A percentile compares a stretch with the other conserved stretches of the same genome.
Conservation (phyloP, 192 early-diverging fungal genomes). For the Coemansia sp. region DNA sequence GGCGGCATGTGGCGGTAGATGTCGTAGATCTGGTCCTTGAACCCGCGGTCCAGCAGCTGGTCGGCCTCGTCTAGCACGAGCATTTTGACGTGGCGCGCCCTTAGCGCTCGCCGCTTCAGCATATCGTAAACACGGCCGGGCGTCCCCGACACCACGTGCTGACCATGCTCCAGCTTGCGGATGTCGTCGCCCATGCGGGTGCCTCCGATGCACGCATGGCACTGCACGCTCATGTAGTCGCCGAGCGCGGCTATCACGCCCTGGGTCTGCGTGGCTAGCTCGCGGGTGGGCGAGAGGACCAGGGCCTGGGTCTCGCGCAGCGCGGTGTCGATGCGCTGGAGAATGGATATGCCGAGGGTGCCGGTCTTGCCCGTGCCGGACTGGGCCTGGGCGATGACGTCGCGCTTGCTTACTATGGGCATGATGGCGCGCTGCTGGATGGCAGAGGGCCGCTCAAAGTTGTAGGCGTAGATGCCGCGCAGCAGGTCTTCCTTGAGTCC, state of each 20-base stretch:
- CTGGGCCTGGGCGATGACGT: slow-evolving; percentile 97
- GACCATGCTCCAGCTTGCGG: slow-evolving; percentile 84
- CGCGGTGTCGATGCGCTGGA: slow-evolving; percentile 88
- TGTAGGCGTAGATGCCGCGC: slow-evolving; percentile 97
- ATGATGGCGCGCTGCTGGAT: slow-evolving; percentile 98
- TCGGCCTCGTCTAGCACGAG: slow-evolving; percentile 97
- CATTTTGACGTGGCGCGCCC: slow-evolving; percentile 88
- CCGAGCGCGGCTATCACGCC: slow-evolving; percentile 88
- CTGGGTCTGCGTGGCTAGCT: slow-evolving; percentile 95
- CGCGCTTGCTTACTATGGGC: slow-evolving; percentile 82
- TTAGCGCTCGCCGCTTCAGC: slow-evolving; percentile 83
- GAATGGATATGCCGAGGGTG: slow-evolving; percentile 91
- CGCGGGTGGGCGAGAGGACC: slow-evolving; percentile 91
- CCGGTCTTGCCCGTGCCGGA: slow-evolving; percentile 99
- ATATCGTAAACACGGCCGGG: slow-evolving; percentile 97
- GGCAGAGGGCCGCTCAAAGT: slow-evolving; percentile 96
- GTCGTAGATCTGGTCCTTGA: slow-evolving; percentile 97
- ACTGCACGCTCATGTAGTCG: slow-evolving; percentile 97
- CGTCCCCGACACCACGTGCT: slow-evolving; percentile 93
- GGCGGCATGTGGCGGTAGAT: slow-evolving; percentile 91
- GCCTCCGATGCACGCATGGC: slow-evolving; percentile 94
- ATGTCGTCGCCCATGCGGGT: slow-evolving; percentile 92
- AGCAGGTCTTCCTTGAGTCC: slow-evolving; percentile 96
- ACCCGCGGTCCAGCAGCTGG: slow-evolving; percentile 89
- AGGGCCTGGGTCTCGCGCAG: slow-evolving; percentile 89